Evolutionary conservation across 2,329 filamentous ascomycete species (phyloP).

Genomic region (Pestalotiopsis sp.): DNA sequence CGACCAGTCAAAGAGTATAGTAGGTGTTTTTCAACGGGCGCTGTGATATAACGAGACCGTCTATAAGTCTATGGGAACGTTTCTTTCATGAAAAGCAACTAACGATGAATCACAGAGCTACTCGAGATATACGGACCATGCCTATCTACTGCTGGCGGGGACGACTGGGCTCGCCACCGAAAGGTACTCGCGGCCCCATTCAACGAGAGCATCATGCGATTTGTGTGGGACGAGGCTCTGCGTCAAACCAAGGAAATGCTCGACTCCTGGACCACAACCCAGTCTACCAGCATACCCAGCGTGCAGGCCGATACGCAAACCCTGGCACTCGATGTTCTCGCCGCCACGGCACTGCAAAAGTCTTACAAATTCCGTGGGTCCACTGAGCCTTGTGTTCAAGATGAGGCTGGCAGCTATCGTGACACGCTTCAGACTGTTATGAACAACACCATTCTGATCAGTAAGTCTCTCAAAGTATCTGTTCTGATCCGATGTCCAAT

Average conservation of each 20-base stretch:
- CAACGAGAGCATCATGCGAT: conserved; percentile 27
- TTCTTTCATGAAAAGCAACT: neutral
- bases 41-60: neutral
- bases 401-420: conserved; percentile 17
- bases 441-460: conserved; percentile 21
- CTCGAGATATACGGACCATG: conserved; percentile 26
- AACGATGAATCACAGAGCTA: conserved; percentile 16
- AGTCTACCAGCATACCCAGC: conserved; percentile 11
- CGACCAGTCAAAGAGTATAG: conserved; percentile 21
- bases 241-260: conserved; percentile 23
- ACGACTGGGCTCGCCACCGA: conserved; percentile 30
- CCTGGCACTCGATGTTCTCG: conserved; percentile 28
- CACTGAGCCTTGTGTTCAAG: neutral
- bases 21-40: conserved; percentile 8
- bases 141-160: conserved; percentile 25
- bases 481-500: neutral
- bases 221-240: conserved; percentile 28
- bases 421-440: conserved; percentile 26
- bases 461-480: neutral
- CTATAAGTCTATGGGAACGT: neutral
- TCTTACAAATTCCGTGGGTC: conserved; percentile 22
- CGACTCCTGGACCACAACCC: conserved; percentile 16
- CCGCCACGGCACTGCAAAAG: conserved; percentile 22
- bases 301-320: conserved; percentile 21
- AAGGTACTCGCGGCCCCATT: conserved; percentile 27